A percentile compares a stretch with the other conserved stretches of the same genome.
These are phyloP conservation scores for Tetratostichococcus sp. DNA, from an alignment of 139 green algal genomes.

Conservation along the genomic window DNA sequence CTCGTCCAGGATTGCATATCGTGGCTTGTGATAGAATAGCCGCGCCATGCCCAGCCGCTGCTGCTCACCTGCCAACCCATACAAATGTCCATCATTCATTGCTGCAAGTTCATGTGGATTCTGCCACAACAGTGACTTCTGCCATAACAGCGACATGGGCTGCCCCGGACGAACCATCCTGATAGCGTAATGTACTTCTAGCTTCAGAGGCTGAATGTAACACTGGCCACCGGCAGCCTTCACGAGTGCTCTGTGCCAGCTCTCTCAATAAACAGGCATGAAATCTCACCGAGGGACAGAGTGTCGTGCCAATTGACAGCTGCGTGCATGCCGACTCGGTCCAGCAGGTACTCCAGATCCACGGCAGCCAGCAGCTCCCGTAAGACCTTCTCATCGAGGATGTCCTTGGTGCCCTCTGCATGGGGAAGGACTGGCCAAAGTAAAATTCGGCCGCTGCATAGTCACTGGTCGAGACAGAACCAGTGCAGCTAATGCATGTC, in stretches of 20 bases:
- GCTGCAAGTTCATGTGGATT: constrained; percentile 45
- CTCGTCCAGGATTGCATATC: constrained; percentile 76
- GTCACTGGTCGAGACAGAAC: no score
- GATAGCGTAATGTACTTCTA: no score
- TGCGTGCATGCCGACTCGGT: constrained; percentile 15
- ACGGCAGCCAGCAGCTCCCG: constrained; percentile 45
- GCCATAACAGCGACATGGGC: no score
- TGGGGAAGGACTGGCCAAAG: not conserved
- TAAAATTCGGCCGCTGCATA: no score
- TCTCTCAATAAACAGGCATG: not conserved
- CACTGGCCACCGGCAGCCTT: no score
- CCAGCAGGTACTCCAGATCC: constrained; percentile 56
- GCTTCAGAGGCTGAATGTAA: no score
- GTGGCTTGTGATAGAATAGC: constrained; percentile 69
- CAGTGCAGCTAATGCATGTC: no score
- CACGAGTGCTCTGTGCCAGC: no score
- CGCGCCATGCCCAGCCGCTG: constrained; percentile 72
- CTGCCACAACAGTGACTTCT: no score
- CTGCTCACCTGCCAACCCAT: constrained; percentile 55
- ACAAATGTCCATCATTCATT: no score
- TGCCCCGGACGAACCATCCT: no score
- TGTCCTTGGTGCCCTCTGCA: constrained; percentile 1
- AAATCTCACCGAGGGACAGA: not conserved
- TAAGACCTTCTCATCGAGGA: constrained; percentile 31
- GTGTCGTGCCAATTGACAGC: not conserved